Conservation (phyloP, 2,329 filamentous ascomycete species). For the Neonectria hederae region DNA sequence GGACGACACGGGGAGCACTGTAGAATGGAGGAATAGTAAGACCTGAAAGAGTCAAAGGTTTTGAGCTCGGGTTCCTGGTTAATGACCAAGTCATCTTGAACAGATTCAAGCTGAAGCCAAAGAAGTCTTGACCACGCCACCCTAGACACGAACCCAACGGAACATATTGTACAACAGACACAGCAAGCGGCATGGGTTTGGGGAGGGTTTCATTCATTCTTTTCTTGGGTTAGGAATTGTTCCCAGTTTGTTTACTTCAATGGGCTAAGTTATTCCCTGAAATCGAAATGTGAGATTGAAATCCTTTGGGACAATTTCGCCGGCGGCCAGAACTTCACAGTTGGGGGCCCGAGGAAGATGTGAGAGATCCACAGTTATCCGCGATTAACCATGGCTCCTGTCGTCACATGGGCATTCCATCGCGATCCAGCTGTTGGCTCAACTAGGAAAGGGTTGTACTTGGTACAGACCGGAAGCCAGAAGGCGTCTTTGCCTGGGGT, state of each 20-base stretch:
- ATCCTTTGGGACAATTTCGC: not conserved
- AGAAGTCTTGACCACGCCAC: no score
- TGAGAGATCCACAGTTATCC: constrained; percentile 37
- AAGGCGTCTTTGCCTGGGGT: not conserved
- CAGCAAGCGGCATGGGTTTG: not conserved
- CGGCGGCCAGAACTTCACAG: not conserved
- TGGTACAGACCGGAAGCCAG: not conserved
- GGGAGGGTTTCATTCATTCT: not conserved
- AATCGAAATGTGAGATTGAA: not conserved
- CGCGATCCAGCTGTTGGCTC: not conserved
- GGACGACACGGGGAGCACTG: not conserved
- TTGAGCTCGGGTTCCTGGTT: not conserved
- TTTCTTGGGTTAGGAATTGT: not conserved
- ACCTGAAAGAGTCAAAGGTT: not conserved
- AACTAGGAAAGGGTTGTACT: not conserved
- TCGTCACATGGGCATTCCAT: not conserved
- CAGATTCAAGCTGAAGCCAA: not conserved
- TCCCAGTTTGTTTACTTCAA: not conserved
- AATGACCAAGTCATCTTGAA: not conserved
- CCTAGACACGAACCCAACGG: not conserved
- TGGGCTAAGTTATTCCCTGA: not conserved
- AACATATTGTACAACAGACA: not conserved
- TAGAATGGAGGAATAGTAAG: not conserved
- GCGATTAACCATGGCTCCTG: constrained; percentile 15
- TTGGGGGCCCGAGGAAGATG: not conserved